Evolutionary conservation across 2,329 filamentous ascomycete species (phyloP).

Genomic region (Claviceps pazoutovae): DNA sequence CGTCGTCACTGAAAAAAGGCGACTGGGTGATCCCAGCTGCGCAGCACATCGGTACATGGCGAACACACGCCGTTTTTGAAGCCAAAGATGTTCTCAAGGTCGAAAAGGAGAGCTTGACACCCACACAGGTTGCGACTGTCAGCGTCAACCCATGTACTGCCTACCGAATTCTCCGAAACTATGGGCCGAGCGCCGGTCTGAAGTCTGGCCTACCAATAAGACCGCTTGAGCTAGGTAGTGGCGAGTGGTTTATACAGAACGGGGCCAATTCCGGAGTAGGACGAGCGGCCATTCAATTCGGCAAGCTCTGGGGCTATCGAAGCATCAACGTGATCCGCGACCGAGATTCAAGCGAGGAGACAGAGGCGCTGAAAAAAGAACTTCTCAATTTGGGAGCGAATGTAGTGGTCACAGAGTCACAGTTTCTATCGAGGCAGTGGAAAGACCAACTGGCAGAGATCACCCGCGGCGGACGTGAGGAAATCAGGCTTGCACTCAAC

Average conservation of each 20-base stretch:
- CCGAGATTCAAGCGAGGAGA: constrained; percentile 49
- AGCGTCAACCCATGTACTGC: constrained; percentile 89
- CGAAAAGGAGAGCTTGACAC: constrained; percentile 54
- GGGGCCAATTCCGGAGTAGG: constrained; percentile 92
- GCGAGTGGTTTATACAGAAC: constrained; percentile 95
- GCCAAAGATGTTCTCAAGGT: constrained; percentile 50
- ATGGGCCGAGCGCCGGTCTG: constrained; percentile 36
- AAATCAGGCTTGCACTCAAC: constrained; percentile 69
- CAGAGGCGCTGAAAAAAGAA: constrained; percentile 42
- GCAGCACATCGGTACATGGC: constrained; percentile 83
- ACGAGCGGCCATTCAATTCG: constrained; percentile 80
- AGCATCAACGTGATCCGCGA: constrained; percentile 82
- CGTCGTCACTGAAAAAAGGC: constrained; percentile 46
- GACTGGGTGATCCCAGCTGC: constrained; percentile 89
- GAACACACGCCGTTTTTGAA: constrained; percentile 69
- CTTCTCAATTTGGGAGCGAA: constrained; percentile 41
- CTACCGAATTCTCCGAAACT: constrained; percentile 83
- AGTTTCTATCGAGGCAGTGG: constrained; percentile 46
- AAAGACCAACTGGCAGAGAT: constrained; percentile 44
- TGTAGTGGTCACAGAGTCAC: constrained; percentile 40
- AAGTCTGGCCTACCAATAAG: constrained; percentile 31
- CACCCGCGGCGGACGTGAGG: constrained; percentile 58
- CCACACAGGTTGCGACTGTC: constrained; percentile 74
- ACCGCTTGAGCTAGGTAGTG: constrained; percentile 30
- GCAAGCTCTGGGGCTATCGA: constrained; percentile 69